Evolutionary conservation across 192 early-diverging fungal genomes (phyloP), one percentile per base, ranked within the genome.

Genomic region (Coemansia sp.): DNA sequence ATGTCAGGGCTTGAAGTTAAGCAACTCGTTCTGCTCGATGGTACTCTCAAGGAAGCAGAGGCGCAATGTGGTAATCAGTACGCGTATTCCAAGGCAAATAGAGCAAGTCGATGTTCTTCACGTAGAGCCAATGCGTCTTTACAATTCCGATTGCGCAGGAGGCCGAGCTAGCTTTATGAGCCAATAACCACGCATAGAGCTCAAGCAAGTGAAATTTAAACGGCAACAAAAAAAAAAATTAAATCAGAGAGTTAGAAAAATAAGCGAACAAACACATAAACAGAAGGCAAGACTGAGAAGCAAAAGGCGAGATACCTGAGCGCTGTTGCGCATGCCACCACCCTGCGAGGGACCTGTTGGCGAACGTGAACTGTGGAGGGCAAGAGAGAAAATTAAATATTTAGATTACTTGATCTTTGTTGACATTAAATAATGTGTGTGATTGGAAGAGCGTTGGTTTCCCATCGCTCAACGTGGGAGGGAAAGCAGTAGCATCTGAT

Each of bases 191-290:
- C 10, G 38, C 38, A 44, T 44, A 44, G 9, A 44, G 14, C 38
- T 14, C 38, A 44, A 44, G 16, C 38, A 44, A 44, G 38, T 44
- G 14, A 44, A 44, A 44, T 44, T 44, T 27, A 21, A 23, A 57
- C 6, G 24, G 27, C 3, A 60, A 30, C 30, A 14, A 44, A 47
- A 27, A 59, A 23, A 59, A 44, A 16, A 31, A n/a, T n/a, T 48
- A 25, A 23, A 30, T 21, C 19, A 67, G 58, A 16, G 50, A 48
- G 24, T 60, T 31, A 53, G 31, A 34, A 60, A 54, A 53, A 44
- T 44, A 44, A 16, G 38, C 38, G 14, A 44, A 44, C 0, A 16
- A 14, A 44, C 38, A 44, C 38, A 44, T 44, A 44, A 44, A 44
- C 38, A 44, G 38, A 44, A 44, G 38, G 14, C 28, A 44, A 16